Base-by-base conservation (phyloP, 148 eudicot species). In the Hydrangea macrophylla region DNA sequence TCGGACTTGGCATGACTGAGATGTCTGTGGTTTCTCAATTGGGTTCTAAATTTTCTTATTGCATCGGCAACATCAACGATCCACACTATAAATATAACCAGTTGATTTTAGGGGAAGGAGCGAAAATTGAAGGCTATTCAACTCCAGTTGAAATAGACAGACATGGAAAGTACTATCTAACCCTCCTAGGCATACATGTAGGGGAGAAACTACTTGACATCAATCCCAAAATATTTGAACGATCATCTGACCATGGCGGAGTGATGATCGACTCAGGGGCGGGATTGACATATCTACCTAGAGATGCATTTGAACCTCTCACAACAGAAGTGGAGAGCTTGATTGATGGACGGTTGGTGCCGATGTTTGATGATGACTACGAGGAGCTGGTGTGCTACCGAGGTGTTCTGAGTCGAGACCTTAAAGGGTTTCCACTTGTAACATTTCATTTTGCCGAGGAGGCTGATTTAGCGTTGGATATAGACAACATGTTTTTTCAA, bases 1-100 rank as follows among this genome's bases (percentile, higher is more conserved):
- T 79, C 1, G 82, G 78, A 25, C 83, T 79, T 36, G 36, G 65
- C 28, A 12, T 60, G 5, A 0, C 13, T 2, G 24, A 11, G 18
- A 0, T 9, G n/a, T 75, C 76, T 2, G 3, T 71, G 11, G 15
- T 32, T 12, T 24, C 67, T 9, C 73, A 44, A 1, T 5, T 63
- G 1, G 82, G 82, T 55, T 28, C 64, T 17, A 58, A 33, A 42
- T 72, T 79, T 28, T 75, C 74, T 0, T 79, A 79, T 27, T 79
- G 79, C 58, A 56, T 72, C 6, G 79, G 79, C 1, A 75, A 39
- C 15, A 50, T 72, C 1, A 23, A 53, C 44, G 71, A 75, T 28
- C 33, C 51, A n/a, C 2, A 12, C 2, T 76, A 80, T 23, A 12
- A 9, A 37, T 22, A 68, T 33, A 80, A 68, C 65, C 53, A 54